These are phyloP conservation scores for Albizia julibrissin DNA, from an alignment of 306 rosid genomes.

Conservation along the genomic window DNA sequence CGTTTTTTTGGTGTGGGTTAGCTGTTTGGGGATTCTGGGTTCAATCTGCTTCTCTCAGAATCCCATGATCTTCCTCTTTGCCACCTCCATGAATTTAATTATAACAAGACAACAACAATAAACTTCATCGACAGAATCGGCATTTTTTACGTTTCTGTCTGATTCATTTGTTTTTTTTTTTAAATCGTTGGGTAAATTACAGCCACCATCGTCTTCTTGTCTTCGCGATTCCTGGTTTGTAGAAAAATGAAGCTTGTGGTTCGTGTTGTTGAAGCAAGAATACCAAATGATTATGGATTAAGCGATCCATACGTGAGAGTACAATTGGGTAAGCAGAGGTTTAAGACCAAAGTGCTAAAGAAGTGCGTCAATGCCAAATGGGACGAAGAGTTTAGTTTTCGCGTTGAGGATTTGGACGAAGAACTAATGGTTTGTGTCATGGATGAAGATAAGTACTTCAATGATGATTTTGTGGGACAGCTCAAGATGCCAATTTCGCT, in stretches of 20 bases:
- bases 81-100: background rate
- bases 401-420: slow-evolving; percentile 79
- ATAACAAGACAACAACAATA: background rate
- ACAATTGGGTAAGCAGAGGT: slow-evolving; percentile 86
- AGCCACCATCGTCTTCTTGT: slow-evolving; percentile 15
- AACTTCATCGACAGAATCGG: background rate
- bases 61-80: background rate
- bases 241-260: slow-evolving; percentile 75
- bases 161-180: background rate
- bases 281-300: slow-evolving; percentile 82
- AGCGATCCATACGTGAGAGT: slow-evolving; percentile 93
- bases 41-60: slow-evolving; percentile 6
- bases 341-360: slow-evolving; percentile 82
- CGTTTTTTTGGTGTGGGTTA: background rate
- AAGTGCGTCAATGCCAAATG: slow-evolving; percentile 81
- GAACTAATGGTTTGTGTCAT: slow-evolving; percentile 68
- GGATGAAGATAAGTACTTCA: slow-evolving; percentile 93
- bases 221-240: slow-evolving; percentile 1
- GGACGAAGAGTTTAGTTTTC: slow-evolving; percentile 82
- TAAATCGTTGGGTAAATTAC: background rate
- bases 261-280: slow-evolving; percentile 86
- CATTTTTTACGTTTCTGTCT: slow-evolving; percentile 24
- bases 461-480: slow-evolving; percentile 87
- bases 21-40: slow-evolving; percentile 25
- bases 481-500: slow-evolving; percentile 66